Evolutionary conservation across 331 rosid species (phyloP).

Genomic region (Quercus phellos): DNA sequence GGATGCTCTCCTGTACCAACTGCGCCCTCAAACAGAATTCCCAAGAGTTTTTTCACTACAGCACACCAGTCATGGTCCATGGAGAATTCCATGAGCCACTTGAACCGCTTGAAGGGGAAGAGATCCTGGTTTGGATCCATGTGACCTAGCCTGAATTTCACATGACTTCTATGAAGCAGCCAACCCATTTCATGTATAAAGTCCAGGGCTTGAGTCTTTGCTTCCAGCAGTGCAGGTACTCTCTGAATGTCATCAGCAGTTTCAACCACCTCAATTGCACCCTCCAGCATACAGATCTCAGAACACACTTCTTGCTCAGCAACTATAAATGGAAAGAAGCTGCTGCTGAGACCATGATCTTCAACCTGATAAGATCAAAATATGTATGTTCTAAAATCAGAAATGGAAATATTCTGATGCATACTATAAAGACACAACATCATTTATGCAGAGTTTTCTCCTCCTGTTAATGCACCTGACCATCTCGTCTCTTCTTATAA

Average conservation of each 20-base stretch:
- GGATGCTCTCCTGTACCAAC: conserved; percentile 57
- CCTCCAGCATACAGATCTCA: conserved; percentile 71
- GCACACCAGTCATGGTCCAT: conserved; percentile 91
- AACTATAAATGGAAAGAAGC: conserved; percentile 84
- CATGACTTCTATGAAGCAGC: conserved; percentile 72
- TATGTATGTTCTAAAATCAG: conserved; percentile 18
- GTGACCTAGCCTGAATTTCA: conserved; percentile 53
- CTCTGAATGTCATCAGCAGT: conserved; percentile 32
- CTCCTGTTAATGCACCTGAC: conserved; percentile 1
- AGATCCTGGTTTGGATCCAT: conserved; percentile 50
- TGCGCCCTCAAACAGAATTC: conserved; percentile 53
- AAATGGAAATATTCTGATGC: conserved; percentile 12
- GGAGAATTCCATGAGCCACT: conserved; percentile 77
- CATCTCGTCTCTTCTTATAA: neutral
- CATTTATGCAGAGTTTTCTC: conserved; percentile 1
- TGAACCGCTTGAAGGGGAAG: conserved; percentile 59
- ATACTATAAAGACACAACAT: neutral
- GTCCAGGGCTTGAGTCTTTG: conserved; percentile 67
- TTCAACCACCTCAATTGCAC: conserved; percentile 51
- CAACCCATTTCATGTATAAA: conserved; percentile 92
- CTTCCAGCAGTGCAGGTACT: conserved; percentile 39
- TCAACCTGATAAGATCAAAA: conserved; percentile 58
- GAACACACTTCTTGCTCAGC: conserved; percentile 83
- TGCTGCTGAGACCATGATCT: conserved; percentile 77
- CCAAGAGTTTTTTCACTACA: conserved; percentile 67